Evolutionary conservation across 805 yeast species (phyloP).

Genomic region (Metschnikowia proteae): DNA sequence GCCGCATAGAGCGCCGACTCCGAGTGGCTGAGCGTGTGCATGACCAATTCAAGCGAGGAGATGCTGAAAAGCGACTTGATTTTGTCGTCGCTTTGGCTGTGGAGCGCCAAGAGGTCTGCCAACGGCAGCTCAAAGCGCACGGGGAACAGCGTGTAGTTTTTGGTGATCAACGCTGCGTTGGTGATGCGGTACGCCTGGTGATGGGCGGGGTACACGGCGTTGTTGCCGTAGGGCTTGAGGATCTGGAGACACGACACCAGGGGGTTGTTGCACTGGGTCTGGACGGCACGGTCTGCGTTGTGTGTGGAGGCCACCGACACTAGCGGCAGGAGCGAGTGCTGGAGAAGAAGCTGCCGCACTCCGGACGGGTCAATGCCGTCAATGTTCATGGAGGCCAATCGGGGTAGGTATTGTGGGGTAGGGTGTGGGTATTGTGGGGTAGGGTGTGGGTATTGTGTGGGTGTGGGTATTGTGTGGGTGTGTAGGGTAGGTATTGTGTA

Average conservation of each 20-base stretch:
- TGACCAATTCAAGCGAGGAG: conserved; percentile 32
- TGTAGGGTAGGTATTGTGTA: too few relatives aligned
- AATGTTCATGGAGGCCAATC: conserved; percentile 8
- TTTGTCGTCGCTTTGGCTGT: conserved; percentile 19
- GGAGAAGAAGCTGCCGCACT: conserved; percentile 39
- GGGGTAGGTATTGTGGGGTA: background rate
- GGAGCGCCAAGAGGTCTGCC: conserved; percentile 36
- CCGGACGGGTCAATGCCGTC: conserved; percentile 37
- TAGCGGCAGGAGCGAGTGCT: conserved; percentile 50
- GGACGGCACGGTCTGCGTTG: conserved; percentile 44
- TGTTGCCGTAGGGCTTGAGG: conserved; percentile 54
- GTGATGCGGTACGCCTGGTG: conserved; percentile 45
- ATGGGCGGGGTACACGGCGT: conserved; percentile 39
- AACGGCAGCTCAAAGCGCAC: conserved; percentile 48
- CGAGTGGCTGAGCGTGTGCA: conserved; percentile 10
- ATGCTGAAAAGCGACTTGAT: conserved; percentile 33
- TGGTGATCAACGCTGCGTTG: conserved; percentile 49
- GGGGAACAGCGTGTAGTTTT: conserved; percentile 50
- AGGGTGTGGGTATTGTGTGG: too few relatives aligned
- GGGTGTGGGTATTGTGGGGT: too few relatives aligned
- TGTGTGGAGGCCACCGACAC: conserved; percentile 48
- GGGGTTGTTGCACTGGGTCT: conserved; percentile 32
- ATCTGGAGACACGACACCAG: conserved; percentile 44
- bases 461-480: background rate
- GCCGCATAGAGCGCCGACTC: conserved; percentile 44